Base-by-base conservation (phyloP, 345 rosid species). In the Populus euphratica region DNA sequence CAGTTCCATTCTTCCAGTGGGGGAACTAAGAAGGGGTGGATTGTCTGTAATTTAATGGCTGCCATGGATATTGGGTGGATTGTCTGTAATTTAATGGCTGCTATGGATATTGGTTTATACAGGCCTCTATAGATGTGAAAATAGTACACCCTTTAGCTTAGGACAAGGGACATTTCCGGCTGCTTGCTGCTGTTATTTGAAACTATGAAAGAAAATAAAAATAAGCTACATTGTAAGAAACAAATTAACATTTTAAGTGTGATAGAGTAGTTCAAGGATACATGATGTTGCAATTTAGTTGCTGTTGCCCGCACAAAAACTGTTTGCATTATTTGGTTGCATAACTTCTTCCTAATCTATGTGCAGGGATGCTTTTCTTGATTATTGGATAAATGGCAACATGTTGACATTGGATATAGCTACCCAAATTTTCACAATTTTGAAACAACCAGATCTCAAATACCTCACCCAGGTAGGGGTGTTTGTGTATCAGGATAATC, bases 281-380 rank as follows among this genome's bases (percentile, higher is more conserved):
- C 25, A 8, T 8, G 9, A 8, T 54, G 62, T 54, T 54, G 38
- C 63, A 68, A 63, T 70, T 62, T 43, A 6, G 12, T 41, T 69
- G 65, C 52, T 62, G 66, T 38, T 38, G 23, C 63, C 33, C 8
- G 70, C 68, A n/a, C 21, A 35, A 70, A 59, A 23, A 21, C 10
- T 72, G 11, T 69, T 68, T 64, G 41, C 20, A 12, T 65, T 65
- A 27, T 62, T 49, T 17, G 78, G 43, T 47, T 56, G 35, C 8
- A 70, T 68, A 72, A 70, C 39, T 44, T 81, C 76, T 76, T 67
- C 69, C 43, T 77, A 35, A 74, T 43, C 74, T 77, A 35, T 70
- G 85, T 82, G 72, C 79, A 94, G 98, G 87, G 95, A 93, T 76
- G 94, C 94, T 39, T 92, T 95, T 86, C 74, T 92, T 82, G 87